Evolutionary conservation across 805 yeast genomes (phyloP), one percentile per base, ranked within the genome.

Genomic region (Pichia pseudocactophila): DNA sequence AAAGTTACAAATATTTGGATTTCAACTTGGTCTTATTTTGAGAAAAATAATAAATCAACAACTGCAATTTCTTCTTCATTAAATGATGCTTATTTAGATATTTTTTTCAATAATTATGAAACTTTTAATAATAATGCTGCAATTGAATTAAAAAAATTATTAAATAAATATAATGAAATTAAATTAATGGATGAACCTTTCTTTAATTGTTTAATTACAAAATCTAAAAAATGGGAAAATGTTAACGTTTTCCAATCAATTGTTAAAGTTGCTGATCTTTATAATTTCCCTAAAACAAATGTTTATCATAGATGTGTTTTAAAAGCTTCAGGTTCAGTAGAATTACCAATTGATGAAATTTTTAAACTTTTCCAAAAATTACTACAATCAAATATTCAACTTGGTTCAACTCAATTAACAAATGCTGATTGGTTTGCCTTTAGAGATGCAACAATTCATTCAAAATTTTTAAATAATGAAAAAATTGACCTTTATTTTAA

Each of bases 341-440:
- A 70, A 36, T 72, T 73, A 18, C 61, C 71, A 19, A 61, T 71
- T 36, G 65, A 63, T 7, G 82, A 78, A 44, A 80, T 83, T 44
- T 59, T 75, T 42, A 49, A 39, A 2, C 41, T 60, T 9, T 57
- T 61, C 18, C 36, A 48, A 16, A 47, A 51, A 7, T 45, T 64
- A n/a, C 34, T 63, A 11, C 44, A 48, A 35, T 68, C 74, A 42
- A 78, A 78, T 43, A 73, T 70, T 34, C 64, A 57, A 40, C 64
- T 64, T 43, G 76, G 77, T 7, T 72, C 73, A 49, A 60, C 58
- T 19, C 76, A 74, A 54, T 78, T 84, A 47, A 84, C 87, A 9
- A 77, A 77, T 57, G 90, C 92, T 12, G 90, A 84, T 63, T 83
- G 90, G 90, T 81, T 85, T 37, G 83, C 90, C 3, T 63, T 84